Evolutionary conservation across 176 grass and related monocot species (phyloP), one percentile per base, ranked within the genome.

Genomic region (Poa pratensis): DNA sequence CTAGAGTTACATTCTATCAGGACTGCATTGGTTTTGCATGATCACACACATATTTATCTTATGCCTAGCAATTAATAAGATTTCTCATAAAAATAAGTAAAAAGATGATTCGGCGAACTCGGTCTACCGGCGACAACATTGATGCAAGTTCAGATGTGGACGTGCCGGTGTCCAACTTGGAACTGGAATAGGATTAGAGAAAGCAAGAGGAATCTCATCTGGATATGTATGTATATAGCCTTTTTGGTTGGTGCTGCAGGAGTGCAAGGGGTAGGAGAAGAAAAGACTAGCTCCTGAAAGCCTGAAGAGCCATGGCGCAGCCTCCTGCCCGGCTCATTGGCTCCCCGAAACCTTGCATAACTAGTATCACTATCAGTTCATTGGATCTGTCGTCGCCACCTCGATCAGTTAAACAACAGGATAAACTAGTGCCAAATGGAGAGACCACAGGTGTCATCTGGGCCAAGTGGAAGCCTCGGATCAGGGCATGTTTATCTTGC

Each of bases 191-290:
- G 27, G 75, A 90, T 79, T 67, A 83, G 22, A 27, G 43, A 50
- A 50, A 28, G 23, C 1, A 71, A 18, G 58, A 81, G 69, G n/a
- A 87, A 87, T 83, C 67, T 87, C 82, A 80, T 80, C 75, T 66
- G 84, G 75, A 75, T 83, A 69, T n/a, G 49, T 81, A 14, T 51
- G 54, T 82, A 77, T 23, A 70, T 62, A 18, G 45, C 26, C 10
- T 64, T 71, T 77, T 40, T 30, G 79, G 78, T 82, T 86, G 71
- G 64, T 72, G 78, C 61, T 69, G 61, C 61, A 30, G 60, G 50
- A 77, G 69, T 19, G 72, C 48, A 75, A 52, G 26, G 19, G 34
- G 65, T 61, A 65, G 15, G 17, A 28, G 53, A 27, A 58, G 16
- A 15, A 12, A 51, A 35, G 49, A 32, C 9, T 11, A 72, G 73